Percentiles rank a stretch among this genome's conserved stretches.
phyloP scores from a whole-genome alignment of 1,284 basidiomycete genomes.

The Erythrobasidium hasegawianum region DNA sequence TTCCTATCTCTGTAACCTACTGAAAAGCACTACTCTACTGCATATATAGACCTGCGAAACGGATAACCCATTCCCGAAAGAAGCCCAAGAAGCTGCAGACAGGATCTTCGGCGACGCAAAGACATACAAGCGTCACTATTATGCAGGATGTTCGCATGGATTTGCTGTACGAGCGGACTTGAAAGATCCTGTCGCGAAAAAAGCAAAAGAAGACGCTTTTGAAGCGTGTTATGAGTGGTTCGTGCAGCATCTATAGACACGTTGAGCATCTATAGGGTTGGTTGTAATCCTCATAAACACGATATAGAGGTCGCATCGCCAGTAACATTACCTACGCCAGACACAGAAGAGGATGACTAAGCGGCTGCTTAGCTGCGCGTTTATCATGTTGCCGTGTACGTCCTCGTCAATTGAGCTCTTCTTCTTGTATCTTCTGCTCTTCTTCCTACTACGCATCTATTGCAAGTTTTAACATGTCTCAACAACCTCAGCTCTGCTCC shows the following conservation, averaged over 20 bases:
- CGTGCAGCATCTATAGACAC: constrained; percentile 17
- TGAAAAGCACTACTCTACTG: background rate
- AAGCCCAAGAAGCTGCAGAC: constrained; percentile 23
- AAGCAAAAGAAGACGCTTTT: constrained; percentile 30
- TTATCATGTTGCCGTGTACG: too few relatives aligned
- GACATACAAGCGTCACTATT: constrained; percentile 33
- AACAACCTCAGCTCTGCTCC: too few relatives aligned
- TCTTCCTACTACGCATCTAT: too few relatives aligned
- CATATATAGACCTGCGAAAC: constrained; percentile 30
- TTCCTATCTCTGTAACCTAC: background rate
- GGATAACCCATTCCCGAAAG: constrained; percentile 27
- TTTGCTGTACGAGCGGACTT: constrained; percentile 27
- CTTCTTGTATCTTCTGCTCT: too few relatives aligned
- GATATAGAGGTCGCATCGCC: too few relatives aligned
- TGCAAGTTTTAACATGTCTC: too few relatives aligned
- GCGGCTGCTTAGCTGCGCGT: too few relatives aligned
- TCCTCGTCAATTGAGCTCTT: too few relatives aligned
- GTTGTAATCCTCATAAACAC: too few relatives aligned
- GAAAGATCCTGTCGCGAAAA: constrained; percentile 21
- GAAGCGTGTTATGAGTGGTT: constrained; percentile 32
- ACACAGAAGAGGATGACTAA: too few relatives aligned
- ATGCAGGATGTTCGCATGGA: constrained; percentile 15
- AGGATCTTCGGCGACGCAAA: constrained; percentile 30
- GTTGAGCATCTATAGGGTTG: too few relatives aligned
- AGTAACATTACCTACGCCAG: too few relatives aligned